Percentiles rank a stretch among this genome's conserved stretches.
Conservation (phyloP, 345 rosid genomes). For the Erodium maritimum region DNA sequence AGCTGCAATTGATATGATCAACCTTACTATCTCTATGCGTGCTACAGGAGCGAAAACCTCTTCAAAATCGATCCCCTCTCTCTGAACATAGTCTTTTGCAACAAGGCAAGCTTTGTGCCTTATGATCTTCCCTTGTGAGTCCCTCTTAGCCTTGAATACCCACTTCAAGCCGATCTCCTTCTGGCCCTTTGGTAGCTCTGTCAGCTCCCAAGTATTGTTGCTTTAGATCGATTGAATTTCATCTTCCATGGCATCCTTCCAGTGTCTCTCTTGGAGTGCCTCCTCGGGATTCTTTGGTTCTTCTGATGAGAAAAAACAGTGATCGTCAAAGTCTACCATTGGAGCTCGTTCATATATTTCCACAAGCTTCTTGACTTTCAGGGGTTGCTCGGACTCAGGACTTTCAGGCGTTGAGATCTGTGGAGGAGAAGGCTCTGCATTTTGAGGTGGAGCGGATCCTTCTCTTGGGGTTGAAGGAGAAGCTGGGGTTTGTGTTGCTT, state of each 20-base stretch:
- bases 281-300: neutral
- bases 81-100: too few relatives aligned
- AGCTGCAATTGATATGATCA: neutral
- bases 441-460: too few relatives aligned
- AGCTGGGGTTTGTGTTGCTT: too few relatives aligned
- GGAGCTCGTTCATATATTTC: neutral
- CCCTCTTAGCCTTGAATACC: too few relatives aligned
- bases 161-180: conserved; percentile 3
- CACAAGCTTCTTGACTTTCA: too few relatives aligned
- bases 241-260: conserved; percentile 1
- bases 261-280: neutral
- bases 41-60: conserved; percentile 5
- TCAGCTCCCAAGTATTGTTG: conserved; percentile 8
- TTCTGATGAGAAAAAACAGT: neutral
- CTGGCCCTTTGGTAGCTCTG: neutral
- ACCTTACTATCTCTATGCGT: neutral
- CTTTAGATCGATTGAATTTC: conserved; percentile 1
- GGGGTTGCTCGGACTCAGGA: too few relatives aligned
- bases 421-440: too few relatives aligned
- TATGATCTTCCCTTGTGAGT: too few relatives aligned
- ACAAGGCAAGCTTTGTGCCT: too few relatives aligned
- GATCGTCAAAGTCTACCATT: neutral
- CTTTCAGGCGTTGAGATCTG: too few relatives aligned
- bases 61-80: neutral
- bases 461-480: too few relatives aligned